Percentiles rank a stretch among this genome's conserved stretches.
These are phyloP conservation scores for Sanghuangporus baumii DNA, from an alignment of 1,284 basidiomycete genomes.

Conservation along the genomic window DNA sequence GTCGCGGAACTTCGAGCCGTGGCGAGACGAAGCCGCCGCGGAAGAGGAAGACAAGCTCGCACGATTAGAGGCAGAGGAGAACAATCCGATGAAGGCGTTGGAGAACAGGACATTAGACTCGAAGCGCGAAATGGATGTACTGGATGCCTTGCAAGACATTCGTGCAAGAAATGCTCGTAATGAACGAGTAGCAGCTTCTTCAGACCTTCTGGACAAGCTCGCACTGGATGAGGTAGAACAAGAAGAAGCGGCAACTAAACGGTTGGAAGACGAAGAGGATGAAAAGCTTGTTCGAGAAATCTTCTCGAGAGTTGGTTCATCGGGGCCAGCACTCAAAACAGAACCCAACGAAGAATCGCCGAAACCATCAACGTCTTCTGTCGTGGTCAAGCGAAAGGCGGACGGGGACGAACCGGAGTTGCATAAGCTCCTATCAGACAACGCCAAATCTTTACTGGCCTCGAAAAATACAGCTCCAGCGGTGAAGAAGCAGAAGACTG, in stretches of 20 bases:
- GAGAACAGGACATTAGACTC: conserved; percentile 90
- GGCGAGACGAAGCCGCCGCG: conserved; percentile 71
- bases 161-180: conserved; percentile 89
- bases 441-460: conserved; percentile 60
- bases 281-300: conserved; percentile 83
- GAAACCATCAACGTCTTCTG: conserved; percentile 29
- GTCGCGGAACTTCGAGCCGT: conserved; percentile 90
- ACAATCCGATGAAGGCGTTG: conserved; percentile 95
- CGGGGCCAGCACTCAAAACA: conserved; percentile 28
- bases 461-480: conserved; percentile 40
- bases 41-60: conserved; percentile 75
- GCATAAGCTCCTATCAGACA: conserved; percentile 65
- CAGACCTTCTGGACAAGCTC: conserved; percentile 54
- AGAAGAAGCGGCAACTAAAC: conserved; percentile 63
- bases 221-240: conserved; percentile 59
- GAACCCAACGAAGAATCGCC: conserved; percentile 24
- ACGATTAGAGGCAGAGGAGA: conserved; percentile 81
- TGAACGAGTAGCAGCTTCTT: conserved; percentile 61
- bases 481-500: conserved; percentile 59
- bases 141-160: conserved; percentile 95
- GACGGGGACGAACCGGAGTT: conserved; percentile 65
- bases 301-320: conserved; percentile 68
- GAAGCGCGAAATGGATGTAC: conserved; percentile 96
- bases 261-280: conserved; percentile 82
- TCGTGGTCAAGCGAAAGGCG: conserved; percentile 79